Evolutionary conservation across 768 basidiomycete genomes (phyloP).

Genomic region (Rhizopogon vinicolor): DNA sequence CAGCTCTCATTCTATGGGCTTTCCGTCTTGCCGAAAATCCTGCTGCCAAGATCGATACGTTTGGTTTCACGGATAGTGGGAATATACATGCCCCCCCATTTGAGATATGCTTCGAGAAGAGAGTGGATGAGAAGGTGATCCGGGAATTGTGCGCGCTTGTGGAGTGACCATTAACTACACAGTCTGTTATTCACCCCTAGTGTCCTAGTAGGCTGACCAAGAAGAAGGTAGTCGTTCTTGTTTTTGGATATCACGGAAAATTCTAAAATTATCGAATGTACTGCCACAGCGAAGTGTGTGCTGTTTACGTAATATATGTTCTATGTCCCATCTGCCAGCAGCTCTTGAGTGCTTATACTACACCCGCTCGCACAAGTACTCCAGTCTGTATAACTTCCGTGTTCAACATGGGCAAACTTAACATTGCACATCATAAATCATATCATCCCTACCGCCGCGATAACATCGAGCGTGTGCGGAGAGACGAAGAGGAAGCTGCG

Average conservation of each 20-base stretch:
- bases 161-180: background rate
- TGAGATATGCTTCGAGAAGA: conserved; percentile 45
- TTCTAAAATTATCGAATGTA: too few species aligned
- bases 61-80: conserved; percentile 55
- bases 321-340: too few species aligned
- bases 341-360: too few species aligned
- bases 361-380: background rate
- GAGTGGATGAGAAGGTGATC: conserved; percentile 16
- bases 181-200: too few species aligned
- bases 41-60: conserved; percentile 48
- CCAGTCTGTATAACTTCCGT: background rate
- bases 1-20: conserved; percentile 57
- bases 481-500: conserved; percentile 77
- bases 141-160: background rate
- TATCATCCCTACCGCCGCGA: conserved; percentile 85
- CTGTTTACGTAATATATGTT: too few species aligned
- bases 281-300: too few species aligned
- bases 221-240: too few species aligned
- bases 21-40: conserved; percentile 50
- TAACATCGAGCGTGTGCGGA: conserved; percentile 77
- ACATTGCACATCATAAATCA: conserved; percentile 89
- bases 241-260: too few species aligned
- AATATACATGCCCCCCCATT: conserved; percentile 58
- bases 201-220: too few species aligned
- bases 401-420: conserved; percentile 68